These are phyloP conservation scores for Cyathus striatus DNA, from an alignment of 768 basidiomycete species.

Conservation along the genomic window DNA sequence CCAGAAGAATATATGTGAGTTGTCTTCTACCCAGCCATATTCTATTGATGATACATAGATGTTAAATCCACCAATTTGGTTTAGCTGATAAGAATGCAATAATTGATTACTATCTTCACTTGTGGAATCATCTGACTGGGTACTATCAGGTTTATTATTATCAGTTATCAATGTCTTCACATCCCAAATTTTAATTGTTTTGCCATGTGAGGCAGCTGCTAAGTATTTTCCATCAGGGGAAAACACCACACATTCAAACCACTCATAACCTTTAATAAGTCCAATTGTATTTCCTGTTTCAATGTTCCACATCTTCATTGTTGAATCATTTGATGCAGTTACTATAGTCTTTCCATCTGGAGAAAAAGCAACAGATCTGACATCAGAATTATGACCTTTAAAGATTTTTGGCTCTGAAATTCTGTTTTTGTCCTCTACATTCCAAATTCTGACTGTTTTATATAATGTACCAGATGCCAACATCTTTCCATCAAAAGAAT, in stretches of 20 bases:
- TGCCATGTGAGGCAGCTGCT: not conserved
- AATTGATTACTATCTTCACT: too few relatives aligned
- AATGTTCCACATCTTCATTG: not conserved
- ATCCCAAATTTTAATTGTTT: not conserved
- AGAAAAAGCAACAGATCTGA: not conserved
- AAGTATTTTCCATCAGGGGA: not conserved
- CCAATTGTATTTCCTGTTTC: not conserved
- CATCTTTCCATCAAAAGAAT: not conserved
- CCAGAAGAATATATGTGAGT: too few relatives aligned
- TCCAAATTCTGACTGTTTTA: not conserved
- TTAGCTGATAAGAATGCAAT: too few relatives aligned
- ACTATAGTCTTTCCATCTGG: not conserved
- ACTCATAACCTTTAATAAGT: not conserved
- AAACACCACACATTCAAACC: not conserved
- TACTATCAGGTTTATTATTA: too few relatives aligned
- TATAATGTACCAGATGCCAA: not conserved
- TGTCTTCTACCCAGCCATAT: too few relatives aligned
- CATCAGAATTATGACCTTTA: not conserved
- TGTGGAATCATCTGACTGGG: too few relatives aligned
- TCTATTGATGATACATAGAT: too few relatives aligned
- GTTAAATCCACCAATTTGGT: too few relatives aligned
- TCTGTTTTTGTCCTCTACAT: not conserved
- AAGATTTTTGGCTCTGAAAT: not conserved
- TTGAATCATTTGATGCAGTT: not conserved
- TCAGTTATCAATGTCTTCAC: too few relatives aligned